A percentile compares a stretch with the other conserved stretches of the same genome.
Conservation (phyloP, 1,284 basidiomycete species). For the Cryptococcus sp. region DNA sequence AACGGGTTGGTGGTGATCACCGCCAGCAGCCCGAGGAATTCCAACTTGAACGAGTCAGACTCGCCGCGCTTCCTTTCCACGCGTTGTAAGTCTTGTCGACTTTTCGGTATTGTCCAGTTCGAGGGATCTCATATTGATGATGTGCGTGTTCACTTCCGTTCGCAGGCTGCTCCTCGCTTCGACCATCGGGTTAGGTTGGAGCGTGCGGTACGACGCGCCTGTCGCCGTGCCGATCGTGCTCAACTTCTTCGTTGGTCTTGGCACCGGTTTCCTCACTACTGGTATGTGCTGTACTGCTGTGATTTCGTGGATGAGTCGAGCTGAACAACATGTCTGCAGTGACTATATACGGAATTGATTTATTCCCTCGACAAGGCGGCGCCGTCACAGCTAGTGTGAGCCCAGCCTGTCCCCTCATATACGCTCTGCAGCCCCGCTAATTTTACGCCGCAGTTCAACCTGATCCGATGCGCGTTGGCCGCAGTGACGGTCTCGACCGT, state of each 20-base stretch:
- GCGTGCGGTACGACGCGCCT: slow-evolving; percentile 29
- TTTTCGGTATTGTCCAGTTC: not conserved
- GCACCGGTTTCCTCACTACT: slow-evolving; percentile 31
- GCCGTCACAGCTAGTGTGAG: slow-evolving; percentile 40
- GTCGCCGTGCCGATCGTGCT: slow-evolving; percentile 43
- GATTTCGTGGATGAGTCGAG: not conserved
- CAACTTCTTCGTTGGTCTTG: slow-evolving; percentile 37
- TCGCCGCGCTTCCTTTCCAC: slow-evolving; percentile 30
- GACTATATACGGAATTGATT: slow-evolving; percentile 38
- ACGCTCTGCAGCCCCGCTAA: not conserved
- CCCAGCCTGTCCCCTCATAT: not conserved
- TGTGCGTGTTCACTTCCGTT: not conserved
- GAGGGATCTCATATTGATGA: not conserved
- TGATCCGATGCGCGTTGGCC: slow-evolving; percentile 43
- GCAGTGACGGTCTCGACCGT: slow-evolving; percentile 33
- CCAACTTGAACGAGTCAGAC: slow-evolving; percentile 35
- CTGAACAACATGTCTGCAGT: not conserved
- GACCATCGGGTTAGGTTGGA: slow-evolving; percentile 40
- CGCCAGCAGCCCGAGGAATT: slow-evolving; percentile 31
- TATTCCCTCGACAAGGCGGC: slow-evolving; percentile 37
- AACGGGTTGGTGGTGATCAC: slow-evolving; percentile 37
- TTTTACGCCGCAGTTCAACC: slow-evolving; percentile 31
- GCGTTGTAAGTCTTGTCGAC: slow-evolving; percentile 19
- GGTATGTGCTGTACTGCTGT: slow-evolving; percentile 6
- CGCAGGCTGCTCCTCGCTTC: slow-evolving; percentile 27